Evolutionary conservation across 352 stramenopile species (phyloP), one percentile per base, ranked within the genome.

Genomic region (Phytophthora fragariae): DNA sequence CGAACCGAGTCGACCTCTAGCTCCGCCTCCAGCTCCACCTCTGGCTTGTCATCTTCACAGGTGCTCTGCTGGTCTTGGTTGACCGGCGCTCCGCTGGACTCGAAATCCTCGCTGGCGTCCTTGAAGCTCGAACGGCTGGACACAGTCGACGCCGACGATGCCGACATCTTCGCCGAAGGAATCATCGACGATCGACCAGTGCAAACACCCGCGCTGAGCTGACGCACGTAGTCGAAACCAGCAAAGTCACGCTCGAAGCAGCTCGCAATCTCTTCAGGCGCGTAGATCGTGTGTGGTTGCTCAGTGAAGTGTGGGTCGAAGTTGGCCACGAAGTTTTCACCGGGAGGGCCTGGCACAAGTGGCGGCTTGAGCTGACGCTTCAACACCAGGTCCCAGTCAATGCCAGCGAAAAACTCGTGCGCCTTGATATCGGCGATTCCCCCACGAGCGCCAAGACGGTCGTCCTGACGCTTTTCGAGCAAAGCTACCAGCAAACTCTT

Each of bases 261-360:
- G 14, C 80, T 86, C 19, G 79, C 77, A 29, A 92, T 68, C 39
- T 92, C 88, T 11, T 92, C 82, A 0, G 85, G 82, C 12, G 91
- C 84, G 73, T 95, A 92, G 27, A 97, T 90, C 41, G 90, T 72
- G 62, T 97, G 90, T 39, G 90, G 86, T 65, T 95, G 87, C 52
- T 92, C 86, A 0, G 90, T 97, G 66, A 95, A 97, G 44, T 95
- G 88, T 33, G 84, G 82, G 49, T 97, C 90, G 62, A 97, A 97
- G 70, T 97, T 97, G 69, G 81, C 89, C 21, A 96, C 89, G 9
- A 93, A 70, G 62, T 84, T 83, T 3, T 96, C 87, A 27, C 88
- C 88, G 14, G 88, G 73, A 6, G 82, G 84, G 5, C 78, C 72
- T 0, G 89, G 89, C 15, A 95, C 65, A 6, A 97, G 65, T 14